phyloP scores from a whole-genome alignment of 2,329 filamentous ascomycete species.

The Blumeria graminis region DNA sequence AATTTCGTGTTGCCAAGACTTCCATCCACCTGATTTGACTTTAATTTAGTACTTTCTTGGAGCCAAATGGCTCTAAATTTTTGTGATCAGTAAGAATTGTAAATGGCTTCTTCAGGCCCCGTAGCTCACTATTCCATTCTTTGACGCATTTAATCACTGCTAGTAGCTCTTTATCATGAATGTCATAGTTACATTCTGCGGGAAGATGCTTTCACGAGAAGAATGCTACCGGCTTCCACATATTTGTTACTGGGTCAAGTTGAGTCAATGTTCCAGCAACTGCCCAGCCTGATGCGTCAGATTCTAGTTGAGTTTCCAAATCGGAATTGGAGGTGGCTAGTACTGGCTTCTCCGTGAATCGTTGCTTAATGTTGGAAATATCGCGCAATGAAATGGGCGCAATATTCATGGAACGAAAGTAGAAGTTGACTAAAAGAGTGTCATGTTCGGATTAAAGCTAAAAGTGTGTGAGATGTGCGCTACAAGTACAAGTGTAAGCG shows the following conservation, averaged over 20 bases:
- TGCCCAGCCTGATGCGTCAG: neutral
- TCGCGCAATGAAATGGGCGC: too few species aligned
- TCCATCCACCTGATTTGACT: neutral
- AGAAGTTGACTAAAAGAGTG: too few species aligned
- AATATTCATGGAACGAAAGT: too few species aligned
- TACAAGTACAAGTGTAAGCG: too few species aligned
- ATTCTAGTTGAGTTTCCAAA: neutral
- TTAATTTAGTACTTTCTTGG: neutral
- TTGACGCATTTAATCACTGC: neutral
- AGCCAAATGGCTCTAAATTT: neutral
- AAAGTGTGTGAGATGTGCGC: too few species aligned
- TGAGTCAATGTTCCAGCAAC: neutral
- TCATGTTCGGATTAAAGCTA: too few species aligned
- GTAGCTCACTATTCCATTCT: neutral
- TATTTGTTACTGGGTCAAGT: neutral
- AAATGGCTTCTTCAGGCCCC: neutral
- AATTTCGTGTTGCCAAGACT: neutral
- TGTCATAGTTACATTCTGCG: neutral
- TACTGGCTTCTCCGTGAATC: neutral
- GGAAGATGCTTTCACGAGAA: neutral
- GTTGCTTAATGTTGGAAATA: too few species aligned
- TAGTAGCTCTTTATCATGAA: constrained; percentile 1
- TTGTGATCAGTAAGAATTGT: neutral
- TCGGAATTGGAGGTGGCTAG: neutral
- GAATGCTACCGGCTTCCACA: neutral